Percentiles rank a stretch among this genome's conserved stretches.
These are phyloP conservation scores for Sugiyamaella xylanicola DNA, from an alignment of 1,139 yeast genomes.

Conservation along the genomic window DNA sequence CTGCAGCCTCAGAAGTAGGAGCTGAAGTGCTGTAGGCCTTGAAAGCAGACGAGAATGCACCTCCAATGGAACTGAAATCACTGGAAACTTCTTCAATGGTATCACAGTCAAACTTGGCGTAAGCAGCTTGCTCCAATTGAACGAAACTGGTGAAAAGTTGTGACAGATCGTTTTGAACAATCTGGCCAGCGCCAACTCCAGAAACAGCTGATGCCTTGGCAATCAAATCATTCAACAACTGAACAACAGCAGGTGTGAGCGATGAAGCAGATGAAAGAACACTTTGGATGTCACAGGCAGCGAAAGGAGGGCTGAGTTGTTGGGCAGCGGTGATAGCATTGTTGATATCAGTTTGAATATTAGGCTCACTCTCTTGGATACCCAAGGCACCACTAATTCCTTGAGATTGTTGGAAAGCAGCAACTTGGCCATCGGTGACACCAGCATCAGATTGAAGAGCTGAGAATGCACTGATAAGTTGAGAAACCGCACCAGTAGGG, in stretches of 20 bases:
- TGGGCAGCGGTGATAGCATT: constrained; percentile 8
- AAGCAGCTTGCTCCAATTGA: constrained; percentile 23
- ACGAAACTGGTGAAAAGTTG: constrained; percentile 20
- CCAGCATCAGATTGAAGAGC: constrained; percentile 16
- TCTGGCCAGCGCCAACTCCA: constrained; percentile 25
- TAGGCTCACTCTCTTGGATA: constrained; percentile 22
- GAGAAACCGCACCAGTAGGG: constrained; percentile 15
- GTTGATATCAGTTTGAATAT: constrained; percentile 16
- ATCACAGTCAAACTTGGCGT: constrained; percentile 11
- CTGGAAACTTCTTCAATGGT: constrained; percentile 15
- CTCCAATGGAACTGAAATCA: constrained; percentile 23
- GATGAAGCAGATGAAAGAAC: constrained; percentile 18
- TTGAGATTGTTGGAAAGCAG: constrained; percentile 11
- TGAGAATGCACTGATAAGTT: constrained; percentile 14
- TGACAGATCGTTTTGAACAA: constrained; percentile 26
- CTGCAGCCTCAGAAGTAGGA: constrained; percentile 19
- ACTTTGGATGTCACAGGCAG: constrained; percentile 15
- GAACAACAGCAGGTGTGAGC: constrained; percentile 20
- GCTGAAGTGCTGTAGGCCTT: constrained; percentile 17
- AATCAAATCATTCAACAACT: constrained; percentile 22
- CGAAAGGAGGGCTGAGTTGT: constrained; percentile 1
- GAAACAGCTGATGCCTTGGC: constrained; percentile 24
- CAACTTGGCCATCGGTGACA: constrained; percentile 11
- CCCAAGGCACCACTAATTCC: constrained; percentile 28
- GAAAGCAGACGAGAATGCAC: constrained; percentile 23